Base-by-base conservation (phyloP, 371 early-diverging fungal species). In the Chytridiales sp. region DNA sequence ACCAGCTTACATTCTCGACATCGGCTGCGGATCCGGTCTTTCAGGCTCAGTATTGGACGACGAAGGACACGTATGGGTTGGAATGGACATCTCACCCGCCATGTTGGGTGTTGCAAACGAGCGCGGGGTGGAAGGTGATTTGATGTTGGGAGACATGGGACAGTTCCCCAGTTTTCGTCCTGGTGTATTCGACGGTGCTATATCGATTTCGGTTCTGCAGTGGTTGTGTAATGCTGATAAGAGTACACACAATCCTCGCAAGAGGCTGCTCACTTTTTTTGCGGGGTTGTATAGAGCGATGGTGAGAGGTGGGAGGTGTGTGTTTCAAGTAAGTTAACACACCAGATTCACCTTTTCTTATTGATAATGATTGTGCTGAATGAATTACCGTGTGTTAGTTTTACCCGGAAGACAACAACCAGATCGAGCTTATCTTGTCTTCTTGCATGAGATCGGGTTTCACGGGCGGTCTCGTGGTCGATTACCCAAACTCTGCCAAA, bases 181-280 rank as follows among this genome's bases (percentile, higher is more conserved):
- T 0, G 99, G 97, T 59, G 84, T 90, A 11, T 98, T 99, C 82
- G 99, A 99, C 71, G 99, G 97, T 15, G 94, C 93, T 21, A 30
- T 32, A n/a, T 91, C 92, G 75, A 89, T 99, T 24, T 99, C 99
- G 17, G 97, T 94, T 1, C 69, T 99, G 27, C 99, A 99, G 76
- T 99, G 99, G 99, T 86, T 99, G 35, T 97, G 97, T 73, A 96
- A 98, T 69, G 96, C 97, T 4, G 98, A 97, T 73, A 90, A 91
- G 67, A 67, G 42, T 13, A 84, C 80, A 66, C 92, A 92, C 67
- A 78, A 84, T 56, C 99, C 98, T 19, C 81, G 86, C 50, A 76
- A 84, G 4, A 86, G 99, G 29, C 79, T 99, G 13, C 76, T 75
- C 42, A 82, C 89, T 4, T 99, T 99, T 73, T 99, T 99, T 65